Conservation (phyloP, 768 basidiomycete species). For the Rhodotorula kratochvilovae region DNA sequence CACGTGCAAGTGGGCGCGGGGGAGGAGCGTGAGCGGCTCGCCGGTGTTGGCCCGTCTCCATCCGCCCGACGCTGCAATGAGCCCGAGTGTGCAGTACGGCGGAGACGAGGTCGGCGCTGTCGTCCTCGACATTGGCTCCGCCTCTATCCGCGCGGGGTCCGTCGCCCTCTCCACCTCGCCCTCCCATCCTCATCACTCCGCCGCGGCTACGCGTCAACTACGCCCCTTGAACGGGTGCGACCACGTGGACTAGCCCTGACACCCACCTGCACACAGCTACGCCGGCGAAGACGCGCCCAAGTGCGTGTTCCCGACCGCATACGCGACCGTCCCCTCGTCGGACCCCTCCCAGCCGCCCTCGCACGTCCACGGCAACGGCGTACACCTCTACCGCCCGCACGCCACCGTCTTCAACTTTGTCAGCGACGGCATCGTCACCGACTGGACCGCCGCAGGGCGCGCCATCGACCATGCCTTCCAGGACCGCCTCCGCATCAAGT, state of each 20-base stretch:
- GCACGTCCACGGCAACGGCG: slow-evolving; percentile 59
- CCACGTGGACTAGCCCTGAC: not conserved
- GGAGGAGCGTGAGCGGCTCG: too few species aligned
- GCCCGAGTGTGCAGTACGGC: slow-evolving; percentile 34
- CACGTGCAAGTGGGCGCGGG: too few species aligned
- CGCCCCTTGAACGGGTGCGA: not conserved
- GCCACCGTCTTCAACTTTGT: slow-evolving; percentile 85
- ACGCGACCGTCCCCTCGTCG: slow-evolving; percentile 61
- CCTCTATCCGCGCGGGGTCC: slow-evolving; percentile 75
- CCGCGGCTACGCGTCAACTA: too few species aligned
- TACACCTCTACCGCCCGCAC: slow-evolving; percentile 79
- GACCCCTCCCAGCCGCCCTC: slow-evolving; percentile 23
- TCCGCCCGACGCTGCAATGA: too few species aligned
- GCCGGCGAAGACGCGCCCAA: slow-evolving; percentile 96
- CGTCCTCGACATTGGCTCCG: slow-evolving; percentile 88
- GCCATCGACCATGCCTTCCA: slow-evolving; percentile 67
- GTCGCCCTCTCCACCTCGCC: not conserved
- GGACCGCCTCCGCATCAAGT: slow-evolving; percentile 36
- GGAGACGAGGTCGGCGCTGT: slow-evolving; percentile 69
- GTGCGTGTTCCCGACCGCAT: slow-evolving; percentile 81
- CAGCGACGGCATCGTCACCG: slow-evolving; percentile 66
- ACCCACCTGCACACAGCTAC: slow-evolving; percentile 51
- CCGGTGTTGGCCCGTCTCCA: too few species aligned
- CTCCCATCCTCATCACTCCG: not conserved
- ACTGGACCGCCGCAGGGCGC: slow-evolving; percentile 69